Base-by-base conservation (phyloP, 2,329 filamentous ascomycete species). In the Colletotrichum zoysiae region DNA sequence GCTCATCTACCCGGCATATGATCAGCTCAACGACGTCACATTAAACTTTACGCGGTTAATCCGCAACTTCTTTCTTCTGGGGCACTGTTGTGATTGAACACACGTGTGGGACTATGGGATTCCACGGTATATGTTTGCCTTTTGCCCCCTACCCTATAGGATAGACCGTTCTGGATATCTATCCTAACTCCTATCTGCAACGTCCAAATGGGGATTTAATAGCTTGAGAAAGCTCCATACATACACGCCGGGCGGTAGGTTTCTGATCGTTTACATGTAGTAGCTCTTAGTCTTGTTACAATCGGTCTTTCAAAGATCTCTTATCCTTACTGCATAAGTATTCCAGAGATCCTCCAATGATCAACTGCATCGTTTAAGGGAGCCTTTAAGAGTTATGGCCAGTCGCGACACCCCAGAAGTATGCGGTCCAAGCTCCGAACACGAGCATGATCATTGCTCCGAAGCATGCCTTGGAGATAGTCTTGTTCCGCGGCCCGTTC, bases 331-430 rank as follows among this genome's bases (percentile, higher is more conserved):
- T 20, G 18, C 42, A 20, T 0, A 20, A 8, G 42, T 44, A 16
- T 44, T 44, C 6, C 8, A 2, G 20, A 20, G 6, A 20, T 20
- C 18, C 42, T 8, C 18, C 48, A 18, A 23, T 42, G 18, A 12
- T 40, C 9, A 11, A 16, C 26, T 20, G 11, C 9, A 26, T 1
- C 3, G 11, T 30, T n/a, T 1, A 4, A 6, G 2, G 5, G 3
- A 35, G 18, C 9, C 6, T 30, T 58, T 2, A 65, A 16, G 58
- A 66, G 51, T 86, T 85, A 66, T 88, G 83, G 0, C 86, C 86
- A 0, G 86, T 90, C 5, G 85, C 86, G 2, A 87, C 83, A 9
- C 89, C 88, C 88, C 88, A 91, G 72, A 91, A 89, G 76, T 89
- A 91, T 0, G 86, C 88, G 11, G 75, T 78, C 86, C 87, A 89